Evolutionary conservation across 1,284 basidiomycete species (phyloP).

Genomic region (Cerrena zonata): DNA sequence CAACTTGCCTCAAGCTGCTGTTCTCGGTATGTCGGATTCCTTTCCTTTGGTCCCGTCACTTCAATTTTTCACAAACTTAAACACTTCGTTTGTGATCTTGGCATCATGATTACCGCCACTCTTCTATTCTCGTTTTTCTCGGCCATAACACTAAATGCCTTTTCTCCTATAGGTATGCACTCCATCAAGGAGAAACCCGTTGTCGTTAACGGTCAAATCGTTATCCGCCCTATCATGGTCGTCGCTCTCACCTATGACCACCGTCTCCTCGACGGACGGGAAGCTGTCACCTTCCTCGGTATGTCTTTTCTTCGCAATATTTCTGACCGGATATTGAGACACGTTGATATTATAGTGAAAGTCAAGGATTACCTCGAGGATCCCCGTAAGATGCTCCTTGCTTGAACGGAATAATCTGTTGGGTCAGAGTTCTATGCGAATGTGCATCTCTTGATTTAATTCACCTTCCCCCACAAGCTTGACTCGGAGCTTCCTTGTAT

Average conservation of each 20-base stretch:
- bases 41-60: not conserved
- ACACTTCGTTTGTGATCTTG: too few species aligned
- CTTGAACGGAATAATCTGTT: slow-evolving; percentile 16
- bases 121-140: too few species aligned
- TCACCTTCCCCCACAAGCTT: too few species aligned
- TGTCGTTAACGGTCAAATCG: slow-evolving; percentile 90
- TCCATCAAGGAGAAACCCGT: slow-evolving; percentile 91
- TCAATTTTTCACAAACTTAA: too few species aligned
- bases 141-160: too few species aligned
- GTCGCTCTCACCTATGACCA: slow-evolving; percentile 95
- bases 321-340: slow-evolving; percentile 5
- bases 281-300: slow-evolving; percentile 97
- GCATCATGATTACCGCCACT: too few species aligned
- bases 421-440: too few species aligned
- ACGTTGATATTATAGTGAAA: slow-evolving; percentile 42
- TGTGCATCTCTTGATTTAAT: too few species aligned
- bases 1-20: slow-evolving; percentile 92
- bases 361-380: slow-evolving; percentile 69
- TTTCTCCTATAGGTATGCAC: slow-evolving; percentile 96
- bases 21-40: slow-evolving; percentile 57
- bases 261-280: slow-evolving; percentile 89
- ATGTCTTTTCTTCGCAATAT: slow-evolving; percentile 29
- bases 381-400: slow-evolving; percentile 58
- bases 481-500: too few species aligned
- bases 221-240: slow-evolving; percentile 95